Base-by-base conservation (phyloP, 306 rosid genomes). In the Corylus heterophylla region DNA sequence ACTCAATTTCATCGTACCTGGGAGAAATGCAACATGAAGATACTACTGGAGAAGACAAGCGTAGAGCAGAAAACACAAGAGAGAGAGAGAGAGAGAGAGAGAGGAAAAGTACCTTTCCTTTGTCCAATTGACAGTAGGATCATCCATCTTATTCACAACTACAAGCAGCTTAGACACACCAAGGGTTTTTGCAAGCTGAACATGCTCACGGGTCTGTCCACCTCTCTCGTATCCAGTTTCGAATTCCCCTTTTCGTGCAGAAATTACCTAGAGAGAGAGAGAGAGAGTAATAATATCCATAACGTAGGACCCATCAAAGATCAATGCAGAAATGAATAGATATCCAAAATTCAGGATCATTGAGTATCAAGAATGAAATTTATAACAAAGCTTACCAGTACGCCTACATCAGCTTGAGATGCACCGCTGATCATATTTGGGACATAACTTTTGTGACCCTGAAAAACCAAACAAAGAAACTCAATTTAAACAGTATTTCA, bases 391-490 rank as follows among this genome's bases (percentile, higher is more conserved):
- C 98, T 85, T 79, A 96, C 99, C 92, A 96, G 87, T 49, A 96
- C 98, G 81, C 99, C 99, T 55, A 96, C 79, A 83, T 96, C 99
- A 72, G 99, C 99, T 87, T 96, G 99, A 64, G 99, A 86, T 64
- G 99, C 99, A 78, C 99, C 99, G 71, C 99, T 93, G 71, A 96
- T 96, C 99, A 96, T 96, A 84, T 96, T 96, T 70, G 99, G 99
- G 29, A 96, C 99, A 85, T 96, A 96, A 82, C 98, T 96, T 86
- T 96, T 96, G 92, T 96, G 99, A 78, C 99, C 99, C 99, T 96
- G 87, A 78, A 80, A 27, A 64, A 81, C 2, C 71, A 83, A 48
- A 52, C 78, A 42, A 67, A 73, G 77, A 62, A 31, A 29, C 12
- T 22, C 42, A 62, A 62, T 5, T 4, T 62, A 29, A 37, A 62